Evolutionary conservation across 345 rosid species (phyloP).

Genomic region (Limnanthes douglasii): DNA sequence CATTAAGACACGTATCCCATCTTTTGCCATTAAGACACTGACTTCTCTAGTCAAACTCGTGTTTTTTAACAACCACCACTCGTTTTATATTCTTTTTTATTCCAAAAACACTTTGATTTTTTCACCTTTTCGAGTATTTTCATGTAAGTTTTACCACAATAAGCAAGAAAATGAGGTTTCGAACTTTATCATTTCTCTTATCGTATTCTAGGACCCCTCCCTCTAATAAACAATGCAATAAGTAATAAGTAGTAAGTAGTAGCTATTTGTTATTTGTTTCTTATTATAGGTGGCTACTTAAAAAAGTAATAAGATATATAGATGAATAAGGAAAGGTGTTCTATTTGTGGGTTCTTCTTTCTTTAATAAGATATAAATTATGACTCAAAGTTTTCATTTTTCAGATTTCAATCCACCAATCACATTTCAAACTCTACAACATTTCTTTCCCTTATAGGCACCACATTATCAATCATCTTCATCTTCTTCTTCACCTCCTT

Average conservation of each 20-base stretch:
- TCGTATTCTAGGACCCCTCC: no score
- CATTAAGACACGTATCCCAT: no score
- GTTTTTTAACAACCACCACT: background rate
- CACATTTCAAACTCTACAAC: no score
- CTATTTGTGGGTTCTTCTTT: slow-evolving; percentile 13
- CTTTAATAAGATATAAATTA: slow-evolving; percentile 17
- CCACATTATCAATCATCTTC: slow-evolving; percentile 21
- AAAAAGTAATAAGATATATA: slow-evolving; percentile 10
- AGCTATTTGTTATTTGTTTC: slow-evolving; percentile 15
- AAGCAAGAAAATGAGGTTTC: slow-evolving; percentile 25
- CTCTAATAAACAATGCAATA: no score
- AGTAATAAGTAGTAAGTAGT: slow-evolving; percentile 4
- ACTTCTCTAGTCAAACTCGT: no score
- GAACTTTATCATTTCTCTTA: slow-evolving; percentile 6
- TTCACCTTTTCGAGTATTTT: no score
- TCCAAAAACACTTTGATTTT: background rate
- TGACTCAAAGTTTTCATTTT: no score
- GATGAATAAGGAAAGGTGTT: slow-evolving; percentile 19
- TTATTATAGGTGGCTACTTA: slow-evolving; percentile 1
- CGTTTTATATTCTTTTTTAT: background rate
- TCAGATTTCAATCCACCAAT: no score
- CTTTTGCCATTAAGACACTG: no score
- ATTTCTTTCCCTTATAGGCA: slow-evolving; percentile 11
- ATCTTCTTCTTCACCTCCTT: slow-evolving; percentile 4
- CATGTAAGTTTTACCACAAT: slow-evolving; percentile 30